Conservation (phyloP, 2,329 filamentous ascomycete species). For the Aspergillus quadrilineatus region DNA sequence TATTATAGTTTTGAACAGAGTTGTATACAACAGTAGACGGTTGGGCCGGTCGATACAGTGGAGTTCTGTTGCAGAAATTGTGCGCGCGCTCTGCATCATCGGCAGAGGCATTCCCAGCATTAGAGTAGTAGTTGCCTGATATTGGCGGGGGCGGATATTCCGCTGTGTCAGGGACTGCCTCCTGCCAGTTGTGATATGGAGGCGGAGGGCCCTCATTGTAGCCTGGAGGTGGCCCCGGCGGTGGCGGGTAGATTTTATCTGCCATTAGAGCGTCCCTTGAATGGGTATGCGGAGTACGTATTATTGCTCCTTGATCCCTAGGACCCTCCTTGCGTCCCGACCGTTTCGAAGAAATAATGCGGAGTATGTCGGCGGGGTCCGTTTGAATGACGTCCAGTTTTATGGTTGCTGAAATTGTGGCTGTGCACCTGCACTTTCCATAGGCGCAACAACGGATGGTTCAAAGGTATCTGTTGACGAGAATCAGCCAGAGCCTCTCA, state of each 20-base stretch:
- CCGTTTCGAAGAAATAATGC: background rate
- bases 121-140: constrained; percentile 53
- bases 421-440: background rate
- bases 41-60: constrained; percentile 51
- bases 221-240: constrained; percentile 20
- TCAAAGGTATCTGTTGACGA: no score
- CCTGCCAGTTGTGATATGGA: constrained; percentile 63
- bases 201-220: constrained; percentile 40
- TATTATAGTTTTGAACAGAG: constrained; percentile 45
- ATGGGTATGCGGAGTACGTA: background rate
- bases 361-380: background rate
- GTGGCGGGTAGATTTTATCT: background rate
- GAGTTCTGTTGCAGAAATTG: constrained; percentile 53
- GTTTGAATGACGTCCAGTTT: background rate
- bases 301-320: background rate
- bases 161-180: constrained; percentile 57
- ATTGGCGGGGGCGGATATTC: constrained; percentile 61
- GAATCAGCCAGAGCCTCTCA: no score
- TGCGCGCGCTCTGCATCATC: constrained; percentile 58
- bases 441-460: background rate
- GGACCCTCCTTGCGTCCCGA: no score
- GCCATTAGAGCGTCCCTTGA: background rate
- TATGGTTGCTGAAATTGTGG: background rate
- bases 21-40: constrained; percentile 45
- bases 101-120: constrained; percentile 56